A percentile compares a stretch with the other conserved stretches of the same genome.
Conservation (phyloP, 257 asterid genomes). For the Mentha longifolia region DNA sequence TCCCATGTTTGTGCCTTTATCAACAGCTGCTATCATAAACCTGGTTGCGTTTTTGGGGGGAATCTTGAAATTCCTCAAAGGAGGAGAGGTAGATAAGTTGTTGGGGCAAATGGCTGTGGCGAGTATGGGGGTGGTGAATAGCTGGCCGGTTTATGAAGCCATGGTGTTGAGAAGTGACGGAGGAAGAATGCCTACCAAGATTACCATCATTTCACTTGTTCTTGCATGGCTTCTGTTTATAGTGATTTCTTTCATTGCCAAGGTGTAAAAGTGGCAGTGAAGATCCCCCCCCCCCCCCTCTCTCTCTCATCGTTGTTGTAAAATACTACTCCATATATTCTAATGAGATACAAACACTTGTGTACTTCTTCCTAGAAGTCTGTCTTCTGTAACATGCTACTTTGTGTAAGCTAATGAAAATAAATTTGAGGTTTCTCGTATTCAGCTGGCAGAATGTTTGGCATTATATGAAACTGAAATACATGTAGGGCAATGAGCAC, state of each 20-base stretch:
- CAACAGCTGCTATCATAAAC: conserved; percentile 56
- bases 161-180: conserved; percentile 59
- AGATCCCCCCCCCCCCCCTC: not conserved
- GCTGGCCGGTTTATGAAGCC: conserved; percentile 73
- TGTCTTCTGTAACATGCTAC: not conserved
- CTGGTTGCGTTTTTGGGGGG: conserved; percentile 42
- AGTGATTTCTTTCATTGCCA: conserved; percentile 18
- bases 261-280: conserved; percentile 23
- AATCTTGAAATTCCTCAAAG: conserved; percentile 26
- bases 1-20: conserved; percentile 69
- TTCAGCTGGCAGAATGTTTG: too few species aligned
- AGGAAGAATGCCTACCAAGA: conserved; percentile 65
- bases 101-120: conserved; percentile 48
- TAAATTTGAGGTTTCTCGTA: not conserved
- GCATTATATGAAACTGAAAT: too few species aligned
- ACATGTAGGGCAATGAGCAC: too few species aligned
- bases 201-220: conserved; percentile 44
- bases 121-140: conserved; percentile 57
- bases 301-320: not conserved
- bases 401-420: not conserved
- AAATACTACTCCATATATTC: too few species aligned
- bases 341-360: not conserved
- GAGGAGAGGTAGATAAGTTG: conserved; percentile 33
- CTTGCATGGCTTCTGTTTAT: conserved; percentile 43
- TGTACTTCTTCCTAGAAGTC: not conserved